Conservation (phyloP, 139 green algal genomes). For the Tetradesmus obliquus region DNA sequence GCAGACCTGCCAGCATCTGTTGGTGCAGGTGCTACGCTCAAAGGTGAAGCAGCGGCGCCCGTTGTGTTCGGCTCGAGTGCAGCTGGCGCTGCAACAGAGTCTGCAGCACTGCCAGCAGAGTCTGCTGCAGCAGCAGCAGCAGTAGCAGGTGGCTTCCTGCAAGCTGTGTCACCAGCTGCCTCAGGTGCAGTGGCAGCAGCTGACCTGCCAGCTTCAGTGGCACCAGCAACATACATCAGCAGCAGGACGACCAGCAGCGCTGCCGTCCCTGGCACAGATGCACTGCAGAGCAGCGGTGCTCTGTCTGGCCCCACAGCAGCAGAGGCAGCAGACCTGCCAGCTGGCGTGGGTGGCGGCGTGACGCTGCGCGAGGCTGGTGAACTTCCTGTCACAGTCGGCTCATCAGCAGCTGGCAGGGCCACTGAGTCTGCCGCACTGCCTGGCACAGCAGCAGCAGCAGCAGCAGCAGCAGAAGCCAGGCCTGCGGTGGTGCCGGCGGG, state of each 20-base stretch:
- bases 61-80: not conserved
- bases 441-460: too few species aligned
- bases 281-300: not conserved
- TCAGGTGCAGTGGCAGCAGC: not conserved
- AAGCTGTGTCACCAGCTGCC: not conserved
- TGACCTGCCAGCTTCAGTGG: not conserved
- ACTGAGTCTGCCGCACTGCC: not conserved
- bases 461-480: too few species aligned
- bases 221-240: too few species aligned
- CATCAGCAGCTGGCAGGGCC: not conserved
- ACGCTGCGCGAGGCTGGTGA: not conserved
- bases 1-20: not conserved
- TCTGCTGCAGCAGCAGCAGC: not conserved
- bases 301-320: not conserved
- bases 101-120: not conserved
- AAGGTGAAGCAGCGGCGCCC: too few species aligned
- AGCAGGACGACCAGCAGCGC: too few species aligned
- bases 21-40: not conserved
- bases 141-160: not conserved
- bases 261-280: too few species aligned
- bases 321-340: not conserved
- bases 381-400: not conserved
- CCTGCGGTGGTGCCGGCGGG: too few species aligned
- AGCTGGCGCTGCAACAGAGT: not conserved
- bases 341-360: not conserved